Evolutionary conservation across 495 filamentous ascomycete genomes (phyloP).

Genomic region (Aspergillus nanangensis): DNA sequence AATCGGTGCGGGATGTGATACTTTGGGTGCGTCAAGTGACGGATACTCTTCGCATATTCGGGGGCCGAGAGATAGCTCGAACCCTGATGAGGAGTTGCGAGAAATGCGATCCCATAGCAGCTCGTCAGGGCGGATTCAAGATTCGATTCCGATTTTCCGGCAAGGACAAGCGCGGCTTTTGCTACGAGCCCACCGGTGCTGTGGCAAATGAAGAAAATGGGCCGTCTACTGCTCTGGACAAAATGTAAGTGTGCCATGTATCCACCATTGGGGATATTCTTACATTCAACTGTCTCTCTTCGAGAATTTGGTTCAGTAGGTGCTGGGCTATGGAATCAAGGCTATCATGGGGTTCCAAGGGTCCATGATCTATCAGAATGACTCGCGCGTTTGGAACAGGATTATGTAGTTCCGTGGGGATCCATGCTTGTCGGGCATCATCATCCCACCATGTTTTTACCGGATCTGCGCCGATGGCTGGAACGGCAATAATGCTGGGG

Average conservation of each 20-base stretch:
- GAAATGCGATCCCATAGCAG: conserved; percentile 59
- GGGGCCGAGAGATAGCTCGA: conserved; percentile 60
- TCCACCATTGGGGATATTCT: neutral
- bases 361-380: conserved; percentile 52
- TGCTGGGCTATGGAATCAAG: conserved; percentile 46
- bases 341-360: conserved; percentile 39
- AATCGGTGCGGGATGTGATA: conserved; percentile 46
- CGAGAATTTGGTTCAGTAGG: conserved; percentile 41
- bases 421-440: conserved; percentile 20
- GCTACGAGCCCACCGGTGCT: conserved; percentile 61
- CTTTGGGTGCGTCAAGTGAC: conserved; percentile 50
- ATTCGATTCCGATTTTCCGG: conserved; percentile 32
- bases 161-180: conserved; percentile 51
- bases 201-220: conserved; percentile 61
- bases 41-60: conserved; percentile 51
- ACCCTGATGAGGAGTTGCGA: conserved; percentile 59
- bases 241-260: neutral
- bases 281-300: conserved; percentile 29
- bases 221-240: conserved; percentile 32
- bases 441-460: conserved; percentile 29
- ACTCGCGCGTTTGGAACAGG: conserved; percentile 43
- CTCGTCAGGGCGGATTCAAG: conserved; percentile 43
- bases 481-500: conserved; percentile 38
- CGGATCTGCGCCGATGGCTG: conserved; percentile 40
- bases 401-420: conserved; percentile 18